Evolutionary conservation across 139 green algal genomes (phyloP), one percentile per base, ranked within the genome.

Genomic region (Micractinium conductrix): DNA sequence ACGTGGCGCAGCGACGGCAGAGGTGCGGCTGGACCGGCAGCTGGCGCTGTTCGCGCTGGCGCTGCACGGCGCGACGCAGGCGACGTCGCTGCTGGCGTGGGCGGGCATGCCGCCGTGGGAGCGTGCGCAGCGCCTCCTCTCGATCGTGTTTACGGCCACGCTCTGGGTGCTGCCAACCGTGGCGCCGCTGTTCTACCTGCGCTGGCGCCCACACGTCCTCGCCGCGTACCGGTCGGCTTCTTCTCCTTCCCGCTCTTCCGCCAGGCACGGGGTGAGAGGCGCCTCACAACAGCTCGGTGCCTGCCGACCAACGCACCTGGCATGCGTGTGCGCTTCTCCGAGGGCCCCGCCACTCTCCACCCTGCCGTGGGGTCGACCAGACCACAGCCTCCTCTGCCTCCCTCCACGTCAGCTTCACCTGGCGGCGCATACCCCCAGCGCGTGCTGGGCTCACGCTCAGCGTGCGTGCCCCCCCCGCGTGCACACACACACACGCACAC

Each of bases 211-310:
- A 2, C 14, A 37, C n/a, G 44, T 38, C 16, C 21, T 79, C 17
- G 19, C 4, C 0, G 2, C 43, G 17, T 79, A 79, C 33, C 44
- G 72, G 4, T 79, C 16, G 44, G 4, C 44, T 79, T 79, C 44
- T 79, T 79, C 17, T 33, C 44, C 33, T 79, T 65, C n/a, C 72
- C 72, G 6, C 72, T 79, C 5, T n/a, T 79, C 3, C 72, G 72
- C 44, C 40, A 63, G n/a, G 40, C 72, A 4, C n/a, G 44, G 21
- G 44, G 72, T 79, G n/a, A 14, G 72, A 24, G n/a, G n/a, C n/a
- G n/a, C n/a, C n/a, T n/a, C n/a, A n/a, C n/a, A n/a, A n/a, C n/a
- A n/a, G n/a, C n/a, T n/a, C n/a, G n/a, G n/a, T n/a, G n/a, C n/a
- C n/a, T n/a, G n/a, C n/a, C n/a, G n/a, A n/a, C n/a, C n/a, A n/a